Evolutionary conservation across 129 eudicot species (phyloP), one percentile per base, ranked within the genome.

Genomic region (Flaveria trinervia): DNA sequence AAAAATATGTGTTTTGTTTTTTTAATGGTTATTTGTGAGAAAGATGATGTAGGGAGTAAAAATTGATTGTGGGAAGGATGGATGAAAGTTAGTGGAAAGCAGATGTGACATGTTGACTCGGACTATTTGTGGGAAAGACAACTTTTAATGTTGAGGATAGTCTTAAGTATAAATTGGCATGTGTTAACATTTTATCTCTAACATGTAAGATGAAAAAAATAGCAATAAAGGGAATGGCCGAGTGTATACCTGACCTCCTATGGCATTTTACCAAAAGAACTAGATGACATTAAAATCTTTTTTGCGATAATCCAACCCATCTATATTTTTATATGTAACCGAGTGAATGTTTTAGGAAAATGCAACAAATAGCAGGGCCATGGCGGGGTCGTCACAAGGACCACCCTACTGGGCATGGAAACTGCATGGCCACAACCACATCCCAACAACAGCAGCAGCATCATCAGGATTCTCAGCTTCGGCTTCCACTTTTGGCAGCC

Each of bases 401-500:
- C n/a, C n/a, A n/a, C n/a, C n/a, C n/a, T n/a, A n/a, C 65, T 78
- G 82, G 88, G 83, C 54, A 43, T 84, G 91, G 89, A 89, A 84
- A 89, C 69, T 72, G 70, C 82, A 84, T 12, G 78, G 80, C 69
- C 87, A 82, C 77, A 82, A 82, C 73, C 76, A 82, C 30, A 65
- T 56, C 30, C 64, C 67, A 26, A 84, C 67, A 26, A 84, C 88
- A 86, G 85, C 86, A n/a, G n/a, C n/a, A 89, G 95, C 95, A 89
- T 89, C 95, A 89, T 89, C 95, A 89, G 89, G 95, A 89, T 89
- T 89, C 95, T 78, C 86, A 84, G 71, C 88, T 79, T 76, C 85
- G 54, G 80, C 70, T 44, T 72, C 82, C 66, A 79, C 76, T 68
- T 56, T 73, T 25, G 69, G 70, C 72, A 68, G 73, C 74, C 83